Base-by-base conservation (phyloP, 805 yeast species). In the Blastobotrys muscicola region DNA sequence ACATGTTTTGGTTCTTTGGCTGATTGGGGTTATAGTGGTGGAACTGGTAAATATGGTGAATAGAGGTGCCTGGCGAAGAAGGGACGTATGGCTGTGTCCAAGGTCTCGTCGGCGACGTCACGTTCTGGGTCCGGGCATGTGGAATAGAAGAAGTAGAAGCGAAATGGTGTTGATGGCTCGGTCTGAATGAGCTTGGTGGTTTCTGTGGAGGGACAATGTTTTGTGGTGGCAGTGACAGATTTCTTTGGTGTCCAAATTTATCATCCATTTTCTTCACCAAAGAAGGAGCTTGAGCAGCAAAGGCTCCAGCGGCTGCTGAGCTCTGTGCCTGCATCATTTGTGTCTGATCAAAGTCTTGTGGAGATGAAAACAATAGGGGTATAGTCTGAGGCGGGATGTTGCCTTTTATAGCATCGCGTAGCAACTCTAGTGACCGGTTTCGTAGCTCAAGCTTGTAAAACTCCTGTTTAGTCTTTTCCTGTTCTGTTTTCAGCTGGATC, bases 381-480 rank as follows among this genome's bases (percentile, higher is more conserved):
- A 87, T 77, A 48, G 80, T 58, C 39, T 71, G 61, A 1, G 78
- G 67, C 0, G 95, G 92, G 2, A 87, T 65, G 12, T 80, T 79
- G 10, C 79, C 72, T 16, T 65, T 65, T 4, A 74, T 54, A 0
- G 94, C 89, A 10, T 68, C 64, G 46, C 75, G 75, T 41, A 89
- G 54, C 13, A 87, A 67, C 42, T 80, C 80, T 29, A 82, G 62
- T 15, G 82, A 72, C 44, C 74, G 71, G 35, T 72, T 71, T 20
- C 81, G 68, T 34, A 72, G 64, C 56, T 87, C 95, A 14, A 80
- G 65, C 43, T 71, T 73, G 58, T 82, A 81, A 52, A 69, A 80
- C 51, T 82, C 92, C 59, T 87, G 95, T 50, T 81, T 82, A 1
- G 96, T 82, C 36, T 73, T 70, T 58, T 89, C 96, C 56, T 82